Conservation (phyloP, 192 early-diverging fungal species). For the Rhizoclosmatium globosum region DNA sequence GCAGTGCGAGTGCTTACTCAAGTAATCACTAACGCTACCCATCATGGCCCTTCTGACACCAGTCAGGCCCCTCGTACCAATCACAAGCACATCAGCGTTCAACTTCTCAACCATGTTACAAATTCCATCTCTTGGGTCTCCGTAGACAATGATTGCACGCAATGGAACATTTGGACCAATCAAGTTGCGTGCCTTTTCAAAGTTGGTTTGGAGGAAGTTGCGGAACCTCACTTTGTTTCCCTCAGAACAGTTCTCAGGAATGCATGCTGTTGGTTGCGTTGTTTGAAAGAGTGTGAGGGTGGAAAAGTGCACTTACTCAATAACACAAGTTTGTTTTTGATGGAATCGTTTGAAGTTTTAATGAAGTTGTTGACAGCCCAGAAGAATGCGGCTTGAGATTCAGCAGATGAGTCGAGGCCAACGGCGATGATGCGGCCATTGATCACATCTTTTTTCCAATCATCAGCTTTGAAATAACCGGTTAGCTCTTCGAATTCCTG, state of each 20-base stretch:
- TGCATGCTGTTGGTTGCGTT: neutral
- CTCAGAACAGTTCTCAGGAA: slow-evolving; percentile 19
- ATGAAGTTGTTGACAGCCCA: slow-evolving; percentile 24
- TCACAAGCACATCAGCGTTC: slow-evolving; percentile 54
- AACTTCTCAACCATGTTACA: slow-evolving; percentile 6
- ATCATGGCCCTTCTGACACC: slow-evolving; percentile 59
- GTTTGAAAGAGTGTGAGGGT: neutral
- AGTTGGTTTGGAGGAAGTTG: neutral
- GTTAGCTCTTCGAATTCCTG: slow-evolving; percentile 13
- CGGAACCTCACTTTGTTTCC: slow-evolving; percentile 5
- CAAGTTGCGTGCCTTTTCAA: slow-evolving; percentile 15
- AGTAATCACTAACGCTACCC: slow-evolving; percentile 30
- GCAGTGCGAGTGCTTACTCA: slow-evolving; percentile 19
- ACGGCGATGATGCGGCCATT: slow-evolving; percentile 12
- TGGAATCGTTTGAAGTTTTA: neutral
- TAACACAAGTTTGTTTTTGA: slow-evolving; percentile 22
- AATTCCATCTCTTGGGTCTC: slow-evolving; percentile 56
- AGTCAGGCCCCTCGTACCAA: slow-evolving; percentile 69
- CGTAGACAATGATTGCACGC: slow-evolving; percentile 56
- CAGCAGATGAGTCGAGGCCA: slow-evolving; percentile 18
- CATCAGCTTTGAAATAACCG: slow-evolving; percentile 14
- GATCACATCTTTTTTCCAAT: slow-evolving; percentile 31
- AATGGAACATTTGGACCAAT: slow-evolving; percentile 9
- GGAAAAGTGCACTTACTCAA: slow-evolving; percentile 3
- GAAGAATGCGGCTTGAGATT: slow-evolving; percentile 13